Percentiles rank a stretch among this genome's conserved stretches.
These are phyloP conservation scores for Nephelium lappaceum DNA, from an alignment of 345 rosid genomes.

Conservation along the genomic window DNA sequence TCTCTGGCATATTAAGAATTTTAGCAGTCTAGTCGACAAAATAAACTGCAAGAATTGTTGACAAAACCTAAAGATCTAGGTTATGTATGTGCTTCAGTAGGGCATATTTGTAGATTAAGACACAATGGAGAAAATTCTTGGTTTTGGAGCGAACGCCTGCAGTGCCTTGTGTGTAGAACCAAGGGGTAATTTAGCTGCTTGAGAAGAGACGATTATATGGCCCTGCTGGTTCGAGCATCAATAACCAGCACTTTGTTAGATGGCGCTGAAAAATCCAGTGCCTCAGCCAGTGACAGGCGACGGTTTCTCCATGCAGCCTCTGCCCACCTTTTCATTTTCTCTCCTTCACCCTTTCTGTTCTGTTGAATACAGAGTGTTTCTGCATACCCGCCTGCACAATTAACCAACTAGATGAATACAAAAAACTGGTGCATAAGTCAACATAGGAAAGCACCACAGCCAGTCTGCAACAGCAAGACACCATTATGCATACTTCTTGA, in stretches of 20 bases:
- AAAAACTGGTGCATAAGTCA: not conserved
- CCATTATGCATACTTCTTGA: not conserved
- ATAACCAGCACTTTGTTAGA: conserved; percentile 49
- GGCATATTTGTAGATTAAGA: not conserved
- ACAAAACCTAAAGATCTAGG: not conserved
- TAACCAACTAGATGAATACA: not conserved
- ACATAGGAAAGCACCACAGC: not conserved
- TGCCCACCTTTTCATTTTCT: conserved; percentile 82
- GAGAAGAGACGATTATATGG: conserved; percentile 28
- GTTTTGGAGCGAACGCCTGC: not conserved
- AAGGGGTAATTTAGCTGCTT: not conserved
- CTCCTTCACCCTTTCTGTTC: conserved; percentile 80
- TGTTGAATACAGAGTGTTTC: conserved; percentile 72
- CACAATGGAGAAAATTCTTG: not conserved
- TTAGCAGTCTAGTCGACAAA: not conserved
- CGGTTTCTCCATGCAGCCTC: conserved; percentile 71
- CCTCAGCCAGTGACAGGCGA: conserved; percentile 64
- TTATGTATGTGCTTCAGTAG: not conserved
- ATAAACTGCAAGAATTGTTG: not conserved
- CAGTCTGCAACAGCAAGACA: not conserved
- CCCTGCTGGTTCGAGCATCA: conserved; percentile 66
- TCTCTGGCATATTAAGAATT: not conserved
- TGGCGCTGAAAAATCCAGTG: conserved; percentile 48
- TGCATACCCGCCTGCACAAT: conserved; percentile 69
- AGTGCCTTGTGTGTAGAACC: not conserved